Conservation (phyloP, 805 yeast genomes). For the Teunomyces lycoperdinae region DNA sequence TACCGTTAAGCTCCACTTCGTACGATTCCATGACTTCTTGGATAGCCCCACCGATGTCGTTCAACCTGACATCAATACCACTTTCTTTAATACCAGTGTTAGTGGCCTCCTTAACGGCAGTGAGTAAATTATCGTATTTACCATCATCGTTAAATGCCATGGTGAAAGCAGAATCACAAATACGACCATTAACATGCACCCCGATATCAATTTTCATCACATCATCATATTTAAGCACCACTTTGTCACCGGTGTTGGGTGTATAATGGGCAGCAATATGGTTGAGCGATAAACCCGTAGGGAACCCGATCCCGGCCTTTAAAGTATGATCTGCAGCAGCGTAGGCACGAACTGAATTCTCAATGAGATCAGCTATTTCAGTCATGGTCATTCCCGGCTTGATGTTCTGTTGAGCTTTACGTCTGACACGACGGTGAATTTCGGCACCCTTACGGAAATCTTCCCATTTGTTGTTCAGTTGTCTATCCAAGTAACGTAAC, state of each 20-base stretch:
- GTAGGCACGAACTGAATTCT: constrained; percentile 74
- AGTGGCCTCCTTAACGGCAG: constrained; percentile 91
- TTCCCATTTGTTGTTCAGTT: constrained; percentile 64
- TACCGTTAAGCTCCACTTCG: constrained; percentile 88
- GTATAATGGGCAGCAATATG: constrained; percentile 98
- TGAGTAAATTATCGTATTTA: constrained; percentile 73
- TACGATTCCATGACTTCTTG: constrained; percentile 98
- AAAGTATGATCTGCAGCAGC: constrained; percentile 63
- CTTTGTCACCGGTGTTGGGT: constrained; percentile 91
- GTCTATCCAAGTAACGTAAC: constrained; percentile 71
- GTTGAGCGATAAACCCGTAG: constrained; percentile 93
- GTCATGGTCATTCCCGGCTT: constrained; percentile 91
- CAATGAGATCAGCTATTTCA: constrained; percentile 87
- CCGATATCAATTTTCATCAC: constrained; percentile 97
- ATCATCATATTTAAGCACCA: constrained; percentile 78
- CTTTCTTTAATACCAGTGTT: constrained; percentile 90
- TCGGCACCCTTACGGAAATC: constrained; percentile 96
- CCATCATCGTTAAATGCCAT: constrained; percentile 81
- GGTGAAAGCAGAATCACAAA: constrained; percentile 94
- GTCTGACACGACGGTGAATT: constrained; percentile 87
- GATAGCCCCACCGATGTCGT: constrained; percentile 93
- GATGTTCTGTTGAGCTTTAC: constrained; percentile 67
- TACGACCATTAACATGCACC: constrained; percentile 91
- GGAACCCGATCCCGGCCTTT: constrained; percentile 91
- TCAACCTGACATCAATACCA: constrained; percentile 92